Evolutionary conservation across 2,329 filamentous ascomycete species (phyloP).

Genomic region (Penicillium sp.): DNA sequence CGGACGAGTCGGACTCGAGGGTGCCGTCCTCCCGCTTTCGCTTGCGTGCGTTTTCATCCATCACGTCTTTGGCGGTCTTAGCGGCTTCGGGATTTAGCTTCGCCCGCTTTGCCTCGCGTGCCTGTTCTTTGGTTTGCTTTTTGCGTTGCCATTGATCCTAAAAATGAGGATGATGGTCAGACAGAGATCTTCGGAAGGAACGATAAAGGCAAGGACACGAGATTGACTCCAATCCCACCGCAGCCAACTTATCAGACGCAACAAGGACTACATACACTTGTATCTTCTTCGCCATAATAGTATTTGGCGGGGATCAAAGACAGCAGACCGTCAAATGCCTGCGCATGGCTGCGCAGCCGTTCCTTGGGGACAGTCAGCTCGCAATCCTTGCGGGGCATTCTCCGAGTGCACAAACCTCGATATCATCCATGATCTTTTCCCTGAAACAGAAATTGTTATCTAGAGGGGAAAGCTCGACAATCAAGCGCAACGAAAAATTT

Average conservation of each 20-base stretch:
- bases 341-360: constrained; percentile 54
- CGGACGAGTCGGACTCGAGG: constrained; percentile 48
- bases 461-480: constrained; percentile 19
- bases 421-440: constrained; percentile 35
- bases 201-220: constrained; percentile 12
- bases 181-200: constrained; percentile 8
- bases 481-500: constrained; percentile 38
- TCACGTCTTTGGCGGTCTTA: constrained; percentile 88
- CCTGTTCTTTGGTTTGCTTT: constrained; percentile 92
- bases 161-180: constrained; percentile 17
- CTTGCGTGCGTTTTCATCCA: constrained; percentile 80
- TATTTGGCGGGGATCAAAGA: constrained; percentile 86
- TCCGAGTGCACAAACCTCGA: constrained; percentile 36
- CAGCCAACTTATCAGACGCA: not conserved
- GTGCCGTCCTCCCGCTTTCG: constrained; percentile 69
- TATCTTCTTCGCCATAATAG: constrained; percentile 84
- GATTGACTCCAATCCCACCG: constrained; percentile 2
- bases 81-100: constrained; percentile 90
- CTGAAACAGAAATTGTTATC: constrained; percentile 12
- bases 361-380: constrained; percentile 39
- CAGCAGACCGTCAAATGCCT: constrained; percentile 82
- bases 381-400: constrained; percentile 13
- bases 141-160: constrained; percentile 93
- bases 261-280: constrained; percentile 57
- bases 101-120: constrained; percentile 74